These are phyloP conservation scores for Pachysolen tannophilus DNA, from an alignment of 805 yeast species.

Conservation along the genomic window DNA sequence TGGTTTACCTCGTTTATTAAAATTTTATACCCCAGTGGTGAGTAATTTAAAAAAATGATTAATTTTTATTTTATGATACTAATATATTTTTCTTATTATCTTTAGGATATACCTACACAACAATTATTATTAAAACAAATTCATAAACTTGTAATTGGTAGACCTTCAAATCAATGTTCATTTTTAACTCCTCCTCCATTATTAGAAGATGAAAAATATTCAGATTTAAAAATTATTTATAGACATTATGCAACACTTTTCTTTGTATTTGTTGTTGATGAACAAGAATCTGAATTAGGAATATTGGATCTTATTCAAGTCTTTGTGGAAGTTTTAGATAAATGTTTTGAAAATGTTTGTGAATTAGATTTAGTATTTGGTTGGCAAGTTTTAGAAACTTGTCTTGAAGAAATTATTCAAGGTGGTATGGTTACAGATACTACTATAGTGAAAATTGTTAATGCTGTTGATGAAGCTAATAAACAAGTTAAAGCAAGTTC, in stretches of 20 bases:
- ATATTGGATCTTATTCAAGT: slow-evolving; percentile 92
- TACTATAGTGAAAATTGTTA: slow-evolving; percentile 70
- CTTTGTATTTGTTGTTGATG: slow-evolving; percentile 93
- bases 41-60: too few species aligned
- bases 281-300: slow-evolving; percentile 91
- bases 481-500: slow-evolving; percentile 32
- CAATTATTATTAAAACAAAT: slow-evolving; percentile 75
- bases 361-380: slow-evolving; percentile 97
- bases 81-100: too few species aligned
- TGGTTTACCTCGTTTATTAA: slow-evolving; percentile 82
- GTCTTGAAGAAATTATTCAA: slow-evolving; percentile 84
- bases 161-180: slow-evolving; percentile 76
- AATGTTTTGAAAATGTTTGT: slow-evolving; percentile 90
- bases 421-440: slow-evolving; percentile 99
- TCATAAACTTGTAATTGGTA: slow-evolving; percentile 60
- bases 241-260: slow-evolving; percentile 93
- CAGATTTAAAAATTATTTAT: slow-evolving; percentile 82
- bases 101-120: slow-evolving; percentile 81
- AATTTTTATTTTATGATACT: background rate
- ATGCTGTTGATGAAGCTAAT: slow-evolving; percentile 70
- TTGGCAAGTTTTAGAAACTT: slow-evolving; percentile 94
- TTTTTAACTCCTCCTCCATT: slow-evolving; percentile 86
- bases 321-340: slow-evolving; percentile 89
- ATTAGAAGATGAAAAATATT: slow-evolving; percentile 40
- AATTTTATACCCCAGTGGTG: slow-evolving; percentile 89